These are phyloP conservation scores for Ogataea philodendri DNA, from an alignment of 805 yeast species.

Conservation along the genomic window DNA sequence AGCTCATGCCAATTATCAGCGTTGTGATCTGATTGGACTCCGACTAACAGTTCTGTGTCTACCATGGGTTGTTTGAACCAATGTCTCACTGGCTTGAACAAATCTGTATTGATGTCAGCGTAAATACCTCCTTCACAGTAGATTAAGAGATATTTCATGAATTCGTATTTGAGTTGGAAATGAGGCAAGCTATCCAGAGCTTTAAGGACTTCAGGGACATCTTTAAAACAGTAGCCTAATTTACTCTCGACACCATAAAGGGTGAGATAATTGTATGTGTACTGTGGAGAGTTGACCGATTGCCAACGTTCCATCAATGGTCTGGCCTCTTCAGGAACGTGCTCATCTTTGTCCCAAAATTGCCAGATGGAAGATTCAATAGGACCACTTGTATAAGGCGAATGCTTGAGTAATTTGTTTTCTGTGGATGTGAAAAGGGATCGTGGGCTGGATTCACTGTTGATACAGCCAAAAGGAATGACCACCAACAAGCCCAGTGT, in stretches of 20 bases:
- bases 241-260: conserved; percentile 5
- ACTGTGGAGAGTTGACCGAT: conserved; percentile 11
- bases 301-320: conserved; percentile 16
- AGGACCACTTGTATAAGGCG: neutral
- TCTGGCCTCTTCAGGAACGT: conserved; percentile 7
- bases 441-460: neutral
- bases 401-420: neutral
- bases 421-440: conserved; percentile 1
- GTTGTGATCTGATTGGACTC: conserved; percentile 24
- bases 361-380: conserved; percentile 15
- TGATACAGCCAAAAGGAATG: conserved; percentile 1
- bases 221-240: neutral
- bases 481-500: neutral
- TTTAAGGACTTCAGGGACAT: conserved; percentile 45
- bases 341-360: conserved; percentile 7
- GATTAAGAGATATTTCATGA: conserved; percentile 48
- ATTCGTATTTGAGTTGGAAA: conserved; percentile 46
- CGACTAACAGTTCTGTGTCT: conserved; percentile 19
- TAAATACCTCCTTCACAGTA: conserved; percentile 54
- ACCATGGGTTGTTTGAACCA: conserved; percentile 21
- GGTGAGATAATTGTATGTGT: conserved; percentile 9
- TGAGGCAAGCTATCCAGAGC: conserved; percentile 48
- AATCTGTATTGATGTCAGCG: conserved; percentile 51
- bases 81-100: conserved; percentile 39
- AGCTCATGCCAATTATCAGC: conserved; percentile 20